phyloP scores from a whole-genome alignment of 1,284 basidiomycete species.

The Omphalotus olearius region DNA sequence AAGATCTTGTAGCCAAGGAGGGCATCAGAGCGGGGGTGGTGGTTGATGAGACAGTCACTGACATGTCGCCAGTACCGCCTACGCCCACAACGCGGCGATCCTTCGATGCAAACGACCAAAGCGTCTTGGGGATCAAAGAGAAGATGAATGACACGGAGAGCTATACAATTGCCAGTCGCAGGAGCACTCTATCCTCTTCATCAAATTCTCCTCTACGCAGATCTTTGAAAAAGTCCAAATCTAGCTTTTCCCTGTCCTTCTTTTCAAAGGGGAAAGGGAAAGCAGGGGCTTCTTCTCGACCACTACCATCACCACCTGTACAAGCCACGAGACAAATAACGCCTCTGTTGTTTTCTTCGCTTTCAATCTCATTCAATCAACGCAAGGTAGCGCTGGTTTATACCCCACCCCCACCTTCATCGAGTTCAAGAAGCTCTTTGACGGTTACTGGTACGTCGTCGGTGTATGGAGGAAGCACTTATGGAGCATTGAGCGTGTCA shows the following conservation, averaged over 20 bases:
- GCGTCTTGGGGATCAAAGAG: not conserved
- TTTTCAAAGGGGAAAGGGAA: conserved; percentile 11
- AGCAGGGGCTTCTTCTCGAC: conserved; percentile 11
- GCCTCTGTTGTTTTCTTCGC: conserved; percentile 47
- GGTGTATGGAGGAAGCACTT: conserved; percentile 15
- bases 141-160: not conserved
- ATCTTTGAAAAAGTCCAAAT: conserved; percentile 5
- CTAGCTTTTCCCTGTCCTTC: conserved; percentile 2
- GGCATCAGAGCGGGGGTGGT: conserved; percentile 56
- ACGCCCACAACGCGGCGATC: not conserved
- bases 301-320: conserved; percentile 10
- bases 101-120: not conserved
- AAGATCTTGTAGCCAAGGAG: conserved; percentile 63
- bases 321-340: conserved; percentile 16
- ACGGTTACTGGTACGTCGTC: conserved; percentile 8
- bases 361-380: conserved; percentile 57
- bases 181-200: not conserved
- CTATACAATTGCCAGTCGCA: not conserved
- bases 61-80: conserved; percentile 6
- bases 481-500: conserved; percentile 16
- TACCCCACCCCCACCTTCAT: conserved; percentile 17
- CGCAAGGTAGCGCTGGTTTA: conserved; percentile 54
- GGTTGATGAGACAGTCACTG: conserved; percentile 7
- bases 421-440: not conserved
- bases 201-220: not conserved